Base-by-base conservation (phyloP, 164 flowering plant genomes). In the Stephania cephalantha region DNA sequence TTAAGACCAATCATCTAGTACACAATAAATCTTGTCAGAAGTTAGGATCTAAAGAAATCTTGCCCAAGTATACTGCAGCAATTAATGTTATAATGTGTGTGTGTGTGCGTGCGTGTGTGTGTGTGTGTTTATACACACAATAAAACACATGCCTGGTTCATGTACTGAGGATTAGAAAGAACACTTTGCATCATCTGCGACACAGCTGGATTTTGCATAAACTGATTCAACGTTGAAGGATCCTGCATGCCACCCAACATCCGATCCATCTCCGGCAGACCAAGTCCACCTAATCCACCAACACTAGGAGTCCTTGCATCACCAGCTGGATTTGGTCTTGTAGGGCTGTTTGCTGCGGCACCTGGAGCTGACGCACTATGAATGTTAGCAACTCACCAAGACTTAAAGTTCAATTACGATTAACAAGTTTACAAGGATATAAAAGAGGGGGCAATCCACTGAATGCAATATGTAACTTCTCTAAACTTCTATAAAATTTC, bases 161-260 rank as follows among this genome's bases (percentile, higher is more conserved):
- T 83, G 78, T 87, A 85, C 70, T 89, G 89, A 63, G 92, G 92
- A 63, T 89, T 85, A 12, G 92, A 87, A 46, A 89, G 85, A 63
- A 89, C 50, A 79, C 82, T 85, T 77, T 93, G 98, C 92, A 90
- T 88, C 87, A 93, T 91, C 81, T 92, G 99, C 5, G 97, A 81
- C 46, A 96, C 74, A 48, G 92, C 93, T 68, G 99, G 99, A 79
- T 88, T 94, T 80, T 93, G 97, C 90, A 96, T 71, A 17, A 92
- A 42, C 82, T 94, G 97, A 76, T 79, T 91, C 82, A 91, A 12
- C 18, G 46, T 18, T 70, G 87, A 61, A 35, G 89, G 30, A 85
- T 91, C 97, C 50, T 85, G 92, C 83, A 80, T 77, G 71, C 86
- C 88, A 82, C 87, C 84, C 48, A 88, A 50, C 88, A 88, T 82